Evolutionary conservation across 164 flowering plant genomes (phyloP).

Genomic region (Berberis thunbergii): DNA sequence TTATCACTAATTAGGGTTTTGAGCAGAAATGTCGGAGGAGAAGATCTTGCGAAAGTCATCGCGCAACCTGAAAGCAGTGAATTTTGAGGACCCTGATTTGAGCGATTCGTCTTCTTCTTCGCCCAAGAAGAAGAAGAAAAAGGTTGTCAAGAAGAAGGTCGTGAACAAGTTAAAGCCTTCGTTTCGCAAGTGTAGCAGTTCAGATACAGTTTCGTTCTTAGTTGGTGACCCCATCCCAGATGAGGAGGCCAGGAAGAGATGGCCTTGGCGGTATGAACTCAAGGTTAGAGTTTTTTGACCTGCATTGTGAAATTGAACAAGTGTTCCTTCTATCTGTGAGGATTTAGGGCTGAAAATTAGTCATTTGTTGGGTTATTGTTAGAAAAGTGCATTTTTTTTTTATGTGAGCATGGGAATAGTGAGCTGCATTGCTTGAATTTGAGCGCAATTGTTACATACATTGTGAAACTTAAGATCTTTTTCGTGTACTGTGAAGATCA

Average conservation of each 20-base stretch:
- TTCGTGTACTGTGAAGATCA: too few relatives aligned
- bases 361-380: too few relatives aligned
- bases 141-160: neutral
- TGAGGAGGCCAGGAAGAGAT: conserved; percentile 42
- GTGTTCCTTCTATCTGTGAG: neutral
- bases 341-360: too few relatives aligned
- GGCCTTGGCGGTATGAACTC: conserved; percentile 57
- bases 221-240: conserved; percentile 48
- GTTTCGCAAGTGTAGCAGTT: neutral
- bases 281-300: conserved; percentile 29
- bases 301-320: neutral
- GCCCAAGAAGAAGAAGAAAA: neutral
- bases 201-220: conserved; percentile 12
- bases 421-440: conserved; percentile 4
- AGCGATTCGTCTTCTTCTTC: neutral
- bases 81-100: neutral
- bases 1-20: too few relatives aligned
- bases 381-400: neutral
- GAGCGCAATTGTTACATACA: neutral
- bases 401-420: neutral
- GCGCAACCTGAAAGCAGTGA: neutral
- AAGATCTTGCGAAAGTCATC: conserved; percentile 5
- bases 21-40: neutral
- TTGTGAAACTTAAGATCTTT: too few relatives aligned
- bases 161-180: too few relatives aligned